Evolutionary conservation across 2,329 filamentous ascomycete genomes (phyloP).

Genomic region (Trichoderma sp.): DNA sequence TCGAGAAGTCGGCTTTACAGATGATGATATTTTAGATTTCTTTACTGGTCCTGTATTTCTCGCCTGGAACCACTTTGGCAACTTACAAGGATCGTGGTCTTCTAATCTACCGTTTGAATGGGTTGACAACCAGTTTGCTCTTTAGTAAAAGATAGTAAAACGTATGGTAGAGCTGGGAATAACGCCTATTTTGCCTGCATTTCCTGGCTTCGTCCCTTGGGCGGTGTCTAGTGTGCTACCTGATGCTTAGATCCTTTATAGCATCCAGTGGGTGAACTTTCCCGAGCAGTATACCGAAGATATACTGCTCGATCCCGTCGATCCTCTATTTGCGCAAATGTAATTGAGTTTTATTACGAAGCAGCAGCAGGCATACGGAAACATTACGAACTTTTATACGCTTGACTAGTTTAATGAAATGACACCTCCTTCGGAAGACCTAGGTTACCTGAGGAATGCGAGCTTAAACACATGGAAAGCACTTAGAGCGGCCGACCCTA

Average conservation of each 20-base stretch:
- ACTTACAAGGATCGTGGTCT: conserved; percentile 51
- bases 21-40: conserved; percentile 44
- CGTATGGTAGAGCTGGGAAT: background rate
- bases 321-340: background rate
- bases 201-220: background rate
- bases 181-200: background rate
- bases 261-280: background rate
- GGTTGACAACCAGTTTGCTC: background rate
- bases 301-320: background rate
- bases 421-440: background rate
- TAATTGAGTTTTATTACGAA: background rate
- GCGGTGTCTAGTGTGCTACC: background rate
- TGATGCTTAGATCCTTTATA: no score
- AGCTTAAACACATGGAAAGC: background rate
- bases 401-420: background rate
- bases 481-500: conserved; percentile 21
- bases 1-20: background rate
- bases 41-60: conserved; percentile 50
- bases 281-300: background rate
- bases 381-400: background rate
- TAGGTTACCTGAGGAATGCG: background rate
- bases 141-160: background rate
- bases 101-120: conserved; percentile 42
- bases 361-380: background rate
- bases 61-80: conserved; percentile 52